Base-by-base conservation (phyloP, 768 basidiomycete genomes). In the Nidularia pulvinata region DNA sequence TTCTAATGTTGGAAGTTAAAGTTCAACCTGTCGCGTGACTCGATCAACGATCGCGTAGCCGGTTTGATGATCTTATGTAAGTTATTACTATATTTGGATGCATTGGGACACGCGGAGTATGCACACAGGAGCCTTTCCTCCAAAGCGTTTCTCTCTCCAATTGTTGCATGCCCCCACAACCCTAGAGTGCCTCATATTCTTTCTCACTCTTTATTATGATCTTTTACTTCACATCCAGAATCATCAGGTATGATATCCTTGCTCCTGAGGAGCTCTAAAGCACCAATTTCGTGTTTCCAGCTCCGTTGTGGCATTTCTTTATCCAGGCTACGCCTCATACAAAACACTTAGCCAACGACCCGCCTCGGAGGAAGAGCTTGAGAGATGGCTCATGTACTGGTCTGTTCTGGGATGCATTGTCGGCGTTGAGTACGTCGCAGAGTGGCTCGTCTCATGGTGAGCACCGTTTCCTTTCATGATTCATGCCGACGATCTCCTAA, bases 331-430 rank as follows among this genome's bases (percentile, higher is more conserved):
- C 72, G 91, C 93, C 33, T 95, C 93, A n/a, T 98, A 95, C 77
- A 98, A 98, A 76, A 86, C 91, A 0, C 82, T 98, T 33, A 89
- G 89, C 36, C 85, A 89, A 60, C 80, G 92, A n/a, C 91, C 91
- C 16, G 90, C 91, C 1, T 88, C 87, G 0, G 91, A 93, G 61
- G 82, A 79, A 49, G 92, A 93, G 45, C 77, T 95, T 7, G 95
- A 97, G 66, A 78, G 93, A 70, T 97, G 95, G 94, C 79, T 98
- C 51, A 95, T 94, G 91, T 98, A 97, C 62, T 98, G 95, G 95
- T 86, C 86, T n/a, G 89, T 91, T 0, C 79, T 92, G 2, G 89
- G 91, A 2, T 89, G 88, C 64, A 84, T 94, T 61, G 81, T 94
- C 13, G 87, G 83, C 4, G 71, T 91, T 5, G 95, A 97, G 69